phyloP scores from a whole-genome alignment of 768 basidiomycete species.

The Cubamyces lactineus region DNA sequence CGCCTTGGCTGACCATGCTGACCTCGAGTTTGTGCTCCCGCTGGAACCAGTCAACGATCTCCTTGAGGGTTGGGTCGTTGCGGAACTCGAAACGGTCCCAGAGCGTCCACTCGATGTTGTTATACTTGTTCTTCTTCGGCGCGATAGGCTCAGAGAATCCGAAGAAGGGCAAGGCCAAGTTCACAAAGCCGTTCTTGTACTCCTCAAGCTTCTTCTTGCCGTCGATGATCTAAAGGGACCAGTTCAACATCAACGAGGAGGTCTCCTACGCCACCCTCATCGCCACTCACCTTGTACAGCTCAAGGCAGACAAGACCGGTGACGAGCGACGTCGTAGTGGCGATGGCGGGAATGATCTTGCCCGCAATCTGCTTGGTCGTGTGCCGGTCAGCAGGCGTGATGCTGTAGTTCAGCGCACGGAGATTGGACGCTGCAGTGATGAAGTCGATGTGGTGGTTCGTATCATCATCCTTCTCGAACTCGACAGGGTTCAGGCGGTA shows the following conservation, averaged over 20 bases:
- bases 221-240: conserved; percentile 78
- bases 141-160: conserved; percentile 98
- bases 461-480: conserved; percentile 99
- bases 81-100: conserved; percentile 97
- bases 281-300: conserved; percentile 80
- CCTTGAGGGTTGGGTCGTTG: conserved; percentile 84
- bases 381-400: conserved; percentile 84
- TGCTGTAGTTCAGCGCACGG: conserved; percentile 93
- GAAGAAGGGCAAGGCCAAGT: conserved; percentile 97
- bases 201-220: conserved; percentile 91
- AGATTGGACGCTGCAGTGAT: conserved; percentile 98
- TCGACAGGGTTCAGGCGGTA: conserved; percentile 94
- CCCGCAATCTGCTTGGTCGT: conserved; percentile 97
- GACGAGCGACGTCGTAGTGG: conserved; percentile 95
- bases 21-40: conserved; percentile 83
- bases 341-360: conserved; percentile 99
- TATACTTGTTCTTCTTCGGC: conserved; percentile 88
- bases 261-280: too few species aligned
- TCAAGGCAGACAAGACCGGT: conserved; percentile 96
- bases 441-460: conserved; percentile 98
- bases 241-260: neutral
- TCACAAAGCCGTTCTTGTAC: conserved; percentile 99
- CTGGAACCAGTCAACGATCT: conserved; percentile 85
- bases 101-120: conserved; percentile 89
- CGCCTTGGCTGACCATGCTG: conserved; percentile 95